Base-by-base conservation (phyloP, 768 basidiomycete genomes). In the Sistotremastrum suecicum region DNA sequence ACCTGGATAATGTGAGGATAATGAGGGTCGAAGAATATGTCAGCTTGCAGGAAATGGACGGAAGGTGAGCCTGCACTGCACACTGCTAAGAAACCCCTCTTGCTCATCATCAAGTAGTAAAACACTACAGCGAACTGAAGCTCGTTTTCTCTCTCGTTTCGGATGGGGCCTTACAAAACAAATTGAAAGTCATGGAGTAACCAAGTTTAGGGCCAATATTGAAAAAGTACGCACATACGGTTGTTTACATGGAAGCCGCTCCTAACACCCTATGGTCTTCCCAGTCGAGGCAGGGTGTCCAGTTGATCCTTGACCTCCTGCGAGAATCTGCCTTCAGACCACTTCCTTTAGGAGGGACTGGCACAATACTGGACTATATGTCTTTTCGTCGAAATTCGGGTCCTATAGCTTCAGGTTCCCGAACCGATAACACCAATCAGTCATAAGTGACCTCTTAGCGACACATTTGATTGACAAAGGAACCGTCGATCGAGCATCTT, bases 1-100 rank as follows among this genome's bases (percentile, higher is more conserved):
- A 98, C 61, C 68, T 98, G 46, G 90, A 94, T 60, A 86, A 92
- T 63, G 81, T 88, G 57, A 94, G 91, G 65, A 75, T 94, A 43
- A 83, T 98, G 86, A 80, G 87, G 56, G 82, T 94, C 34, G 78
- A 88, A 51, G 92, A 98, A 62, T 76, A 75, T 4, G 80, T 85
- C 20, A 67, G 72, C 44, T 75, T 94, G 53, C 68, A 70, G 35
- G 83, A 84, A 52, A 70, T 74, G 33, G 62, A 68, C 1, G 78
- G 83, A 52, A 82, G 83, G 89, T 89, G 49, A 42, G 75, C 63
- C 35, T 44, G 20, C 20, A 30, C 28, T 12, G 9, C 30, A 42
- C 6, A 5, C 31, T 35, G n/a, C 35, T 39, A 5, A 34, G 37
- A n/a, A 11, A 46, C 12, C 9, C 29, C 8, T 30, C 11, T 34